Conservation (phyloP, 2,329 filamentous ascomycete species). For the Aspergillaceae sp. region DNA sequence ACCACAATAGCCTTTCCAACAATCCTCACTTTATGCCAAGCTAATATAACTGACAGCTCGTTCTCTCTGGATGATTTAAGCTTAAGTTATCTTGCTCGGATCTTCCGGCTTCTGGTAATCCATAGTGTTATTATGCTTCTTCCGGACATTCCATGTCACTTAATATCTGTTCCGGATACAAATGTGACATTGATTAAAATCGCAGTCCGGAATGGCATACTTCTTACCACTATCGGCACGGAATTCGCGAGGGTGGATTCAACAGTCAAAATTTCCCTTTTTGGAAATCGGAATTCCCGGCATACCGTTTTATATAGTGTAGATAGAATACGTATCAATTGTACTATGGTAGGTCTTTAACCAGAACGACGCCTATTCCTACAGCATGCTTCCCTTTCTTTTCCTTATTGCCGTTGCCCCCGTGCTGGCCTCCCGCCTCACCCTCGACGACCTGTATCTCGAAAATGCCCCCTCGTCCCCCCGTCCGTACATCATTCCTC, state of each 20-base stretch:
- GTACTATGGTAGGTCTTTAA: not conserved
- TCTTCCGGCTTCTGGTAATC: too few species aligned
- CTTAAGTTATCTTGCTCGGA: too few species aligned
- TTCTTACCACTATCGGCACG: not conserved
- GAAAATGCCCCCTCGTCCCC: conserved; percentile 23
- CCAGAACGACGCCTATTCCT: not conserved
- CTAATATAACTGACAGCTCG: too few species aligned
- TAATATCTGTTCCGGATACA: too few species aligned
- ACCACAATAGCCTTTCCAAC: conserved; percentile 22
- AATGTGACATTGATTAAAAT: too few species aligned
- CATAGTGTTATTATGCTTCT: too few species aligned
- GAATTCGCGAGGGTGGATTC: not conserved
- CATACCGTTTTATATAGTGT: not conserved
- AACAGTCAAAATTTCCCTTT: not conserved
- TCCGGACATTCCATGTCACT: too few species aligned
- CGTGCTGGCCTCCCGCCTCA: conserved; percentile 2
- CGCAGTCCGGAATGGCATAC: too few species aligned
- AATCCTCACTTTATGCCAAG: conserved; percentile 3
- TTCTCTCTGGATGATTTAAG: too few species aligned
- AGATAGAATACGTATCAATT: not conserved
- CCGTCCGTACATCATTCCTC: conserved; percentile 30
- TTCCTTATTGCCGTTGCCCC: conserved; percentile 2
- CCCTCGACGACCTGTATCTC: conserved; percentile 16
- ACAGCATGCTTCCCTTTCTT: not conserved
- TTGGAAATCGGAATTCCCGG: not conserved